These are phyloP conservation scores for Hypoxylon sp. DNA, from an alignment of 2,329 filamentous ascomycete species.

Conservation along the genomic window DNA sequence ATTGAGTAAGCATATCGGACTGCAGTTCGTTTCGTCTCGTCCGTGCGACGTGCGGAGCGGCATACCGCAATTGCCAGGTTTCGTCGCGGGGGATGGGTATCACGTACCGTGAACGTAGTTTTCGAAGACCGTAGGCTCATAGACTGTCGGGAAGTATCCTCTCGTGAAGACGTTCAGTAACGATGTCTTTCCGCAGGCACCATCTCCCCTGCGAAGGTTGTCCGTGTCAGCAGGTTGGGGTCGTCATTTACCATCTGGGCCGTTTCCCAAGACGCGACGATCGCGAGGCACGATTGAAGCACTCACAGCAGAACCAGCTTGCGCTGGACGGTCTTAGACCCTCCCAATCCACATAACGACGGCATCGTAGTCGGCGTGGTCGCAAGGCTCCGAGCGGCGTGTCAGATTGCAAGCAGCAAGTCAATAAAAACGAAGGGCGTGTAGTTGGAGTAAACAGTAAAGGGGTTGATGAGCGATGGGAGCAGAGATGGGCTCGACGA, in stretches of 20 bases:
- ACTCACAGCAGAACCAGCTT: constrained; percentile 93
- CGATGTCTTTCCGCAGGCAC: constrained; percentile 96
- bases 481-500: constrained; percentile 23
- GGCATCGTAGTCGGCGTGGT: constrained; percentile 47
- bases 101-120: constrained; percentile 94
- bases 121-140: constrained; percentile 97
- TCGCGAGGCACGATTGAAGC: constrained; percentile 34
- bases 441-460: constrained; percentile 13
- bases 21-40: not conserved
- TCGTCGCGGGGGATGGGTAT: not conserved
- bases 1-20: not conserved
- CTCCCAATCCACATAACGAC: constrained; percentile 65
- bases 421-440: not conserved
- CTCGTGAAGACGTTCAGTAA: constrained; percentile 97
- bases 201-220: constrained; percentile 75
- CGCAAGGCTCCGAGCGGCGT: constrained; percentile 2
- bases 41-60: not conserved
- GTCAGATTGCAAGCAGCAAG: constrained; percentile 1
- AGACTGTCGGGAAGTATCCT: constrained; percentile 99
- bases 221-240: constrained; percentile 21
- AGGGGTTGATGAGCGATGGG: constrained; percentile 20
- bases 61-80: not conserved
- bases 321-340: constrained; percentile 87
- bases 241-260: not conserved
- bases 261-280: constrained; percentile 21